Evolutionary conservation across 805 yeast species (phyloP), one percentile per base, ranked within the genome.

Genomic region (Saccharomycopsis sp.): DNA sequence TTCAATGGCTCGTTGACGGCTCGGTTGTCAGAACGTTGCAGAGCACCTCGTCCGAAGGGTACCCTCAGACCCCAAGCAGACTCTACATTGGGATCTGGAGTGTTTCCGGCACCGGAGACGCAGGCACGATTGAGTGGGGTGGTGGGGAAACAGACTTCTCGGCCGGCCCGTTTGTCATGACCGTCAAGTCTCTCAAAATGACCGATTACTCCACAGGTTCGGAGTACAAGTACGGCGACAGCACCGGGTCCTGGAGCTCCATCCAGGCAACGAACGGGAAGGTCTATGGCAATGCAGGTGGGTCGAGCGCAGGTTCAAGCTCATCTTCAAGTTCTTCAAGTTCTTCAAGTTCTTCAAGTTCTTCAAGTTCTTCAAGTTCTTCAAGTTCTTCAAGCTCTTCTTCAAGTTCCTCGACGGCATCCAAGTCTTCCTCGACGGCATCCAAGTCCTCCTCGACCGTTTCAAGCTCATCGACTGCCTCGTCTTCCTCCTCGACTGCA

Each of bases 31-130:
- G 96, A 65, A 71, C 82, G 1, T 62, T 88, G 40, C 32, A 54
- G 8, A 67, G 73, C 42, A 61, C 64, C 42, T 64, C 77, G 17
- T 55, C 73, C 13, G 69, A 75, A 54, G 94, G 94, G 4, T 88
- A 73, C 59, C 96, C 96, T 32, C 95, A 87, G 62, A 65, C 86
- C n/a, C 96, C 96, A 23, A 76, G 78, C 76, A 59, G 54, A 46
- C 16, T 49, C 4, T 49, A 36, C 16, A 23, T 41, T 23, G 89
- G 92, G 49, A 61, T 76, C 23, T 81, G 92, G 89, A 68, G 73
- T 5, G 41, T 64, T n/a, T 68, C 74, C 74, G 87, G 87, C 3
- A 89, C 88, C 52, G 92, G 92, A 56, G 87, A 80, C 58, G 63
- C 64, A 29, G 89, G 89, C 37, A 80, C 88, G 2, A 79, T 81